Evolutionary conservation across 1,139 yeast species (phyloP).

Genomic region (Yamadazyma sp.): DNA sequence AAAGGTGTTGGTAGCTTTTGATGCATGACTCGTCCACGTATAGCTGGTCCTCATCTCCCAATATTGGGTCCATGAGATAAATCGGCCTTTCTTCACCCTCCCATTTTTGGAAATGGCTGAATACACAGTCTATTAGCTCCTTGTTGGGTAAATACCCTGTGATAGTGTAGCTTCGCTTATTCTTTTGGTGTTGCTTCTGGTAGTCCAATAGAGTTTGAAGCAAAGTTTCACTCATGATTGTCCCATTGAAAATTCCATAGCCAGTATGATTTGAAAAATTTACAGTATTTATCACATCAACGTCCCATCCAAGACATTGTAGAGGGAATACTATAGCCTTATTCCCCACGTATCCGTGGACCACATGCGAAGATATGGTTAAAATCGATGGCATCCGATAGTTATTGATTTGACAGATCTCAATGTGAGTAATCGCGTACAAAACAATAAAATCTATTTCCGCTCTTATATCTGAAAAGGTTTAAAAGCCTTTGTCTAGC

Average conservation of each 20-base stretch:
- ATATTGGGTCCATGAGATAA: slow-evolving; percentile 83
- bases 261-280: slow-evolving; percentile 84
- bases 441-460: too few relatives aligned
- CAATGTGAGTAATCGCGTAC: not conserved
- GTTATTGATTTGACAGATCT: not conserved
- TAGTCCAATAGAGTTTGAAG: slow-evolving; percentile 4
- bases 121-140: slow-evolving; percentile 8
- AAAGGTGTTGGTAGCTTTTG: slow-evolving; percentile 54
- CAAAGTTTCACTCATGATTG: slow-evolving; percentile 6
- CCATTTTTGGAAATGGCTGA: not conserved
- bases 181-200: slow-evolving; percentile 2
- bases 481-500: too few relatives aligned
- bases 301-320: slow-evolving; percentile 81
- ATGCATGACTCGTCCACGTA: slow-evolving; percentile 73
- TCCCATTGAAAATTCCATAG: slow-evolving; percentile 47
- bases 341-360: slow-evolving; percentile 86
- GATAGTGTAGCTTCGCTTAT: slow-evolving; percentile 20
- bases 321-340: slow-evolving; percentile 79
- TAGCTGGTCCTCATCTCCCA: slow-evolving; percentile 87
- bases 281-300: slow-evolving; percentile 77
- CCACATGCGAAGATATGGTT: slow-evolving; percentile 76
- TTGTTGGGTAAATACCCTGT: slow-evolving; percentile 41
- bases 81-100: slow-evolving; percentile 3
- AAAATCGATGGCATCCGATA: slow-evolving; percentile 12
- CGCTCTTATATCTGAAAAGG: too few relatives aligned